Evolutionary conservation across 148 eudicot genomes (phyloP), one percentile per base, ranked within the genome.

Genomic region (Rhododendron molle): DNA sequence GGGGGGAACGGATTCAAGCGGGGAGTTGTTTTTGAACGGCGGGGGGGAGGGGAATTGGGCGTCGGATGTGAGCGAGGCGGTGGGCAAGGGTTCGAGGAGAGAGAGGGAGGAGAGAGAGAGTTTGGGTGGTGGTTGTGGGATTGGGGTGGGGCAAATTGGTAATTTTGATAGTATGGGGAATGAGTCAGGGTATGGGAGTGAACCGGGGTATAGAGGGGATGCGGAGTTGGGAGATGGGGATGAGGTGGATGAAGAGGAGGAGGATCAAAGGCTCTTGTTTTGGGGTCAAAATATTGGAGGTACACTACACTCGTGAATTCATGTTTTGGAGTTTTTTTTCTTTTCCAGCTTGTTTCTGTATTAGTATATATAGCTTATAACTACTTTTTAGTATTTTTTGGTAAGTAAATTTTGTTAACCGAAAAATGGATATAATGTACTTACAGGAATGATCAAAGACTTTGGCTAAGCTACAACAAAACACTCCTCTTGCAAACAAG

Each of bases 181-280:
- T 67, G 98, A 95, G 46, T 93, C 98, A 0, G 98, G 97, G 52
- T 95, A 95, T 81, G 97, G 97, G 58, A 95, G 98, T 78, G 97
- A 94, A 58, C 97, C 96, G 0, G 97, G 98, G 18, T 95, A 95
- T 85, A 87, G 98, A 20, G 98, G 98, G 1, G 97, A 95, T 91
- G 98, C 91, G 0, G 97, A 94, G 85, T 93, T 90, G 54, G 98
- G 95, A 26, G 91, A 95, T 86, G 97, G 93, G 20, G 97, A 93
- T 90, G 97, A 93, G 87, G 7, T 92, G 34, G 98, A 94, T 87
- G 98, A 95, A 89, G 98, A 95, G 65, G 98, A 95, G 9, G 97
- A 94, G 21, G 97, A 93, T 90, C 88, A 87, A 11, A 60, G 94
- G 83, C 83, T 91, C 78, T 86, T 92, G 89, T 88, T 95, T 80